phyloP scores from a whole-genome alignment of 2,329 filamentous ascomycete species.

The Microcyclosporella mali region DNA sequence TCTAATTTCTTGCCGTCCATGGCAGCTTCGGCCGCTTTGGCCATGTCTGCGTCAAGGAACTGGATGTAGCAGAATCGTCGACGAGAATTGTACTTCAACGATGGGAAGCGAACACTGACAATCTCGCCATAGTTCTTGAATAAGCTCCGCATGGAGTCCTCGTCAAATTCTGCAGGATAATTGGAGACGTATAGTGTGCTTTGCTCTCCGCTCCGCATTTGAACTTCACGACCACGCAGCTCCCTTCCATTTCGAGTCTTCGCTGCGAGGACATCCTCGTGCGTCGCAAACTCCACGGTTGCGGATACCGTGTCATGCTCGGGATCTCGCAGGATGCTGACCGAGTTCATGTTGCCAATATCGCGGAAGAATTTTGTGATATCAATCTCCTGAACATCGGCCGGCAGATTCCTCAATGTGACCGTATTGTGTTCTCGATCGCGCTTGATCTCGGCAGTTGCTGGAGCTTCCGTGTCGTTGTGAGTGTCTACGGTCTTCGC shows the following conservation, averaged over 20 bases:
- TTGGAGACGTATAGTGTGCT: conserved; percentile 87
- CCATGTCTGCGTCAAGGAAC: conserved; percentile 65
- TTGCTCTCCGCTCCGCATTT: conserved; percentile 66
- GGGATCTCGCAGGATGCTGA: conserved; percentile 61
- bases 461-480: conserved; percentile 32
- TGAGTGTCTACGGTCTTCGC: conserved; percentile 45
- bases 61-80: conserved; percentile 94
- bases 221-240: conserved; percentile 66
- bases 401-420: conserved; percentile 70
- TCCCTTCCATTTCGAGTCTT: conserved; percentile 74
- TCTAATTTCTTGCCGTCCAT: conserved; percentile 67
- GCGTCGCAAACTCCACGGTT: conserved; percentile 75
- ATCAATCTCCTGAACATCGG: conserved; percentile 61
- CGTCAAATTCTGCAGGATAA: conserved; percentile 72
- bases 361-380: conserved; percentile 87
- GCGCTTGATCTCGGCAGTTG: conserved; percentile 52
- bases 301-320: conserved; percentile 60
- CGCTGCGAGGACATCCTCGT: conserved; percentile 75
- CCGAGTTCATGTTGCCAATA: conserved; percentile 74
- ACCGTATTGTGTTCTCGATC: conserved; percentile 88
- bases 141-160: conserved; percentile 60
- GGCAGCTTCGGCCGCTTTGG: conserved; percentile 60
- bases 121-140: conserved; percentile 74
- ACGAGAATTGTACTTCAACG: conserved; percentile 78
- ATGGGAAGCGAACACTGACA: conserved; percentile 80